Evolutionary conservation across 345 rosid species (phyloP).

Genomic region (Dimocarpus longan): DNA sequence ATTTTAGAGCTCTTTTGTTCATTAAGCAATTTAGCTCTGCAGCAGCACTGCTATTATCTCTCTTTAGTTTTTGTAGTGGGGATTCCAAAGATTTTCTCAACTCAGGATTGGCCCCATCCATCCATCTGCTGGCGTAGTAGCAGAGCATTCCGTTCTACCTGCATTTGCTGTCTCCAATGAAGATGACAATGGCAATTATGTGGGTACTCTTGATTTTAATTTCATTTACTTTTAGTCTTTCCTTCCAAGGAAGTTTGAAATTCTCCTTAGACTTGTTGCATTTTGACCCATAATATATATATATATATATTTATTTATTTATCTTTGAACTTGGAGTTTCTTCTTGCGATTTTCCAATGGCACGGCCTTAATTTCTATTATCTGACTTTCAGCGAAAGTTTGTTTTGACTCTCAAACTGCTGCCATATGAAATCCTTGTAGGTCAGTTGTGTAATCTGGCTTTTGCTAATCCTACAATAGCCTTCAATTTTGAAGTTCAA

Average conservation of each 20-base stretch:
- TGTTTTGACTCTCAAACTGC: not conserved
- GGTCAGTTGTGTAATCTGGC: not conserved
- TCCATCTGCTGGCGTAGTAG: not conserved
- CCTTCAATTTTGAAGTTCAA: conserved; percentile 5
- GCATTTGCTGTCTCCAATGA: not conserved
- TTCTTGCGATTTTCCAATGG: not conserved
- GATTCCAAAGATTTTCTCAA: not conserved
- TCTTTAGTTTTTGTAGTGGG: not conserved
- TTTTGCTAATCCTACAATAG: not conserved
- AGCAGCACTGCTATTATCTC: not conserved
- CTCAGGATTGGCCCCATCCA: not conserved
- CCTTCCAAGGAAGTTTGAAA: not conserved
- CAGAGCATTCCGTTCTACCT: not conserved
- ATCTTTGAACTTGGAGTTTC: not conserved
- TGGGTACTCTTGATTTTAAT: not conserved
- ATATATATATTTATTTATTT: too few relatives aligned
- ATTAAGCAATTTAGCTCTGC: not conserved
- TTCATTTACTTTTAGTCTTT: not conserved
- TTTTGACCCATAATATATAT: not conserved
- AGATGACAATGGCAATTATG: not conserved
- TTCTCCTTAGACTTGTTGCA: not conserved
- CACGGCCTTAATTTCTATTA: not conserved
- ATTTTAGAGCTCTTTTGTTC: not conserved
- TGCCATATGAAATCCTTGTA: not conserved
- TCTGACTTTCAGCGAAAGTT: not conserved